Percentiles rank a stretch among this genome's conserved stretches.
These are phyloP conservation scores for Kalmanozyma brasiliensis DNA, from an alignment of 1,284 basidiomycete species.

Conservation along the genomic window DNA sequence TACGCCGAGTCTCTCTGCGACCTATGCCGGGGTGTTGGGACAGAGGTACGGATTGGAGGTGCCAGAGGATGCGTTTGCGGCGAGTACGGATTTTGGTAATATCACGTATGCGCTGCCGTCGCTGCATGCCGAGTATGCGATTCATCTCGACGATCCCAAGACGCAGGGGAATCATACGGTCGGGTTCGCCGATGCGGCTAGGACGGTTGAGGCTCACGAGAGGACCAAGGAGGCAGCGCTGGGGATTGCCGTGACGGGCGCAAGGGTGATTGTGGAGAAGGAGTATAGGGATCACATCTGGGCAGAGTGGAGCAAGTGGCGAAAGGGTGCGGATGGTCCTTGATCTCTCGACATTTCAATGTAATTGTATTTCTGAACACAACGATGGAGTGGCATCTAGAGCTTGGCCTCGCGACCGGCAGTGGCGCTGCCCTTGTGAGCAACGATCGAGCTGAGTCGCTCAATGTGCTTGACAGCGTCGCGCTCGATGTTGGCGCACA, in stretches of 20 bases:
- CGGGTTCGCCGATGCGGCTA: slow-evolving; percentile 56
- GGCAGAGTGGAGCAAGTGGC: slow-evolving; percentile 48
- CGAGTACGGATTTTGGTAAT: slow-evolving; percentile 67
- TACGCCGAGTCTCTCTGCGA: slow-evolving; percentile 31
- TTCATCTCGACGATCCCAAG: slow-evolving; percentile 57
- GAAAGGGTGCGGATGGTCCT: slow-evolving; percentile 37
- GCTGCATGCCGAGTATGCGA: slow-evolving; percentile 66
- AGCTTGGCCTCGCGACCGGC: slow-evolving; percentile 37
- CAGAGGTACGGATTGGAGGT: slow-evolving; percentile 48
- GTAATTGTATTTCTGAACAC: too few relatives aligned
- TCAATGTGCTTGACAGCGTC: slow-evolving; percentile 81
- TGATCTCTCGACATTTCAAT: slow-evolving; percentile 7
- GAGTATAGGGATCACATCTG: slow-evolving; percentile 60
- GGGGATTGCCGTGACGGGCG: slow-evolving; percentile 66
- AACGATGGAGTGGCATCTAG: slow-evolving; percentile 11
- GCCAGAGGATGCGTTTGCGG: slow-evolving; percentile 32
- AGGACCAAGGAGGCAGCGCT: slow-evolving; percentile 67
- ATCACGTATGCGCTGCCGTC: slow-evolving; percentile 67
- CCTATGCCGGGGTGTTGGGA: slow-evolving; percentile 67
- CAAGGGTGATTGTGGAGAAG: slow-evolving; percentile 65
- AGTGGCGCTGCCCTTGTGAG: slow-evolving; percentile 33
- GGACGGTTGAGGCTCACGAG: slow-evolving; percentile 57
- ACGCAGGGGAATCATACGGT: slow-evolving; percentile 67
- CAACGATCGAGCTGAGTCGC: slow-evolving; percentile 34
- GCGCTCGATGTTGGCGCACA: slow-evolving; percentile 78